These are phyloP conservation scores for Zea luxurians DNA, from an alignment of 176 grass and related monocot genomes.

Conservation along the genomic window DNA sequence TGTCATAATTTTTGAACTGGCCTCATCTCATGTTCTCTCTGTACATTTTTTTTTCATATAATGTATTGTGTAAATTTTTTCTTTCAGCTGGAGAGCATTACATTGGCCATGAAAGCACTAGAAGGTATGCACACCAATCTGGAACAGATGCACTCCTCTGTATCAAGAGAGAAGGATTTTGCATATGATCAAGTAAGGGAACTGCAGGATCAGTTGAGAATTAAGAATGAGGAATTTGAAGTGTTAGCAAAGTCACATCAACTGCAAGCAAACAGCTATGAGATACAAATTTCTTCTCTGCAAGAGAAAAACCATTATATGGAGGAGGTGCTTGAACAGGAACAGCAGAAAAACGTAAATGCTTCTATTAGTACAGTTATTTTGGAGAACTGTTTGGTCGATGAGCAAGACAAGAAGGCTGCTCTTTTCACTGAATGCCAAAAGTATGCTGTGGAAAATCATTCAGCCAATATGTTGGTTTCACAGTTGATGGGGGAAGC, in stretches of 20 bases:
- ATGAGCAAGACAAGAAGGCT: conserved; percentile 57
- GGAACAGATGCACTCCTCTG: conserved; percentile 49
- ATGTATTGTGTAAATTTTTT: conserved; percentile 30
- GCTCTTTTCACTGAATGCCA: conserved; percentile 49
- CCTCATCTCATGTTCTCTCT: conserved; percentile 14
- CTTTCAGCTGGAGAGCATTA: conserved; percentile 68
- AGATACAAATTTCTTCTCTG: conserved; percentile 64
- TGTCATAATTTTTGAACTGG: conserved; percentile 21
- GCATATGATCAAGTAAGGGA: conserved; percentile 62
- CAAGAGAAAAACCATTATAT: conserved; percentile 47
- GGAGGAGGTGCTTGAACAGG: conserved; percentile 56
- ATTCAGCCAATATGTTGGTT: conserved; percentile 49
- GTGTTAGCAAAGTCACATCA: conserved; percentile 46
- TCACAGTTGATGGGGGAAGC: conserved; percentile 62
- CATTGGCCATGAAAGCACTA: conserved; percentile 52
- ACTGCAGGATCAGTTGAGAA: conserved; percentile 59
- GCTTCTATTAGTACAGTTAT: conserved; percentile 56
- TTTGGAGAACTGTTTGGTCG: conserved; percentile 63
- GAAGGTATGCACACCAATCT: conserved; percentile 56
- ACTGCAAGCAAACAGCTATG: conserved; percentile 32
- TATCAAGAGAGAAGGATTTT: conserved; percentile 65
- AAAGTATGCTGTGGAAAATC: conserved; percentile 51
- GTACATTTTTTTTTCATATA: conserved; percentile 25
- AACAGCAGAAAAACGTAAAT: conserved; percentile 54
- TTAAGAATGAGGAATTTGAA: conserved; percentile 54